Base-by-base conservation (phyloP, 148 eudicot genomes). In the Hydrangea macrophylla region DNA sequence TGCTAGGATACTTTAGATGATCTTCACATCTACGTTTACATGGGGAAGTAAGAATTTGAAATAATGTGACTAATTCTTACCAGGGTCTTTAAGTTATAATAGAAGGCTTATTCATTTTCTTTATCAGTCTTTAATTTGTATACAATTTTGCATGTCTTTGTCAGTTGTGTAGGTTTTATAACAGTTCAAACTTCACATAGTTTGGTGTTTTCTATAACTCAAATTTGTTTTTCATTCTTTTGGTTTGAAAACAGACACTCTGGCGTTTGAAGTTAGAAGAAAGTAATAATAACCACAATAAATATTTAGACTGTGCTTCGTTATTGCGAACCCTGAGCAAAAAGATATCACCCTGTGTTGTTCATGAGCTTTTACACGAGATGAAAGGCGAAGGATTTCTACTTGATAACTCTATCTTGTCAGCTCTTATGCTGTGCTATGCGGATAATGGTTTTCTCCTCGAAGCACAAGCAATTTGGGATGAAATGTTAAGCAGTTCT, bases 391-490 rank as follows among this genome's bases (percentile, higher is more conserved):
- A 75, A 55, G 76, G 62, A 30, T 44, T 68, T 59, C 15, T 53
- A 37, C 72, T 60, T 33, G 66, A 69, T 17, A 60, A 56, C 17
- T 57, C 80, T 58, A 48, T 72, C 18, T 70, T 85, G 64, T 72
- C 76, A 61, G 60, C 70, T 57, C n/a, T 70, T 60, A 70, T 89
- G 87, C 65, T 86, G 17, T 54, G 65, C 54, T 82, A 76, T 79
- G 97, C 86, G 7, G 78, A 78, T 64, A 76, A 77, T 57, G 87
- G 86, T 54, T 67, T 71, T 51, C 62, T 75, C 53, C 50, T 66
- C 0, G 75, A 86, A 80, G 88, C 89, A n/a, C 65, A 75, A 27
- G 78, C 70, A 6, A 67, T 87, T 30, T 88, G 90, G 90, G 85
- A 85, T 82, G 85, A 72, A 25, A 63, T 85, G 23, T 7, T 83